Percentiles rank a stretch among this genome's conserved stretches.
These are phyloP conservation scores for Monosporascus sp. DNA, from an alignment of 2,329 filamentous ascomycete genomes.

Conservation along the genomic window DNA sequence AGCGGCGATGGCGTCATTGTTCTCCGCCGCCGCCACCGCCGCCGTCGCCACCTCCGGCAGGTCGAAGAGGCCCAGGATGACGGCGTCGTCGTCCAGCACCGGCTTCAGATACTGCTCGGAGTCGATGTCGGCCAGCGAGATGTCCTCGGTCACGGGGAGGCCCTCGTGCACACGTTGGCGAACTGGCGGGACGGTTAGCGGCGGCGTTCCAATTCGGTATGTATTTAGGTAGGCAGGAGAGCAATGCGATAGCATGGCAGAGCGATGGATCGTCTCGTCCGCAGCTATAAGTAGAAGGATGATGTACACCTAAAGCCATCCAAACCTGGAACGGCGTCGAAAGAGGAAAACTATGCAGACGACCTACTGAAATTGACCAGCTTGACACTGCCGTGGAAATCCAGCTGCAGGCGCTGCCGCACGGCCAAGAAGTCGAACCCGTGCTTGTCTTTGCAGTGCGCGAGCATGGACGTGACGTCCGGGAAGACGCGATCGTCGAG, in stretches of 20 bases:
- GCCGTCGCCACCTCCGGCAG: conserved; percentile 45
- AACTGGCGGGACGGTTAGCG: conserved; percentile 29
- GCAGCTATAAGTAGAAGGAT: too few species aligned
- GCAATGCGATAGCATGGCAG: too few species aligned
- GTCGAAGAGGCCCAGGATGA: conserved; percentile 85
- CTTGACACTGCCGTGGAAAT: conserved; percentile 70
- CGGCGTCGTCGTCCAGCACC: conserved; percentile 79
- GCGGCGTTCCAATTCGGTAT: conserved; percentile 1
- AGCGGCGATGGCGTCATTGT: conserved; percentile 8
- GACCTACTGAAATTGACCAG: conserved; percentile 62
- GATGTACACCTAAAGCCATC: neutral
- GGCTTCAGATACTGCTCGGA: conserved; percentile 80
- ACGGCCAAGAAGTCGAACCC: conserved; percentile 62
- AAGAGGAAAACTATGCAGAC: neutral
- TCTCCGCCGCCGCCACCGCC: conserved; percentile 16
- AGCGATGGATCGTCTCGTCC: too few species aligned
- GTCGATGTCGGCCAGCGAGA: conserved; percentile 59
- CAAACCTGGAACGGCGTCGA: neutral
- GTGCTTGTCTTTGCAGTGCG: conserved; percentile 61
- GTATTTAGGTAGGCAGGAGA: too few species aligned
- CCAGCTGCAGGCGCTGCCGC: conserved; percentile 53
- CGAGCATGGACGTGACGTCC: conserved; percentile 60
- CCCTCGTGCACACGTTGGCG: conserved; percentile 42
- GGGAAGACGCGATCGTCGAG: conserved; percentile 63
- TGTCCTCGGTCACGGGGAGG: conserved; percentile 47